Evolutionary conservation across 202 grass and related monocot genomes (phyloP).

Genomic region (Setaria italica): DNA sequence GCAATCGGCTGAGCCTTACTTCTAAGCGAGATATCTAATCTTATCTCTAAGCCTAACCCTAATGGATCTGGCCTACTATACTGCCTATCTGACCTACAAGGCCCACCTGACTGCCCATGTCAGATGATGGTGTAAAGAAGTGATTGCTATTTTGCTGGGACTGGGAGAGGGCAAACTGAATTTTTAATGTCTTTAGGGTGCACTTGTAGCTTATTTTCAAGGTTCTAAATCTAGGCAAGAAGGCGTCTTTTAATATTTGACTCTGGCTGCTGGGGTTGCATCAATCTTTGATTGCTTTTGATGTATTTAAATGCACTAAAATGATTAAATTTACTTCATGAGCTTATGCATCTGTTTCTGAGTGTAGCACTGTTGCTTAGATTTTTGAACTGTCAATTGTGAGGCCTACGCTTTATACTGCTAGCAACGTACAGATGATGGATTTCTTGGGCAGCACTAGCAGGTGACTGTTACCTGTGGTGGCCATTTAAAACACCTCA

Average conservation of each 20-base stretch:
- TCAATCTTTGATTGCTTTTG: neutral
- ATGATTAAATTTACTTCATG: conserved; percentile 7
- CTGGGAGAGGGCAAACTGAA: neutral
- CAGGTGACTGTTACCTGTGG: neutral
- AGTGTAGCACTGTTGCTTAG: neutral
- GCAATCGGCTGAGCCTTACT: neutral
- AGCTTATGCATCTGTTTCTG: neutral
- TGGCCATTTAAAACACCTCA: conserved; percentile 11
- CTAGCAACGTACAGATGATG: neutral
- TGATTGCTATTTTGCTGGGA: neutral
- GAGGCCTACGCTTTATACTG: neutral
- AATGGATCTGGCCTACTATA: neutral
- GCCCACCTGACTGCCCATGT: neutral
- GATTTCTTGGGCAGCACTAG: neutral
- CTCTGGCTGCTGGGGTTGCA: neutral
- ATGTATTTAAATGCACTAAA: neutral
- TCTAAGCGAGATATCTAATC: neutral
- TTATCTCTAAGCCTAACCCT: neutral
- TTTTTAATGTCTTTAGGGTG: neutral
- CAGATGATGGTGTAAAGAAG: neutral
- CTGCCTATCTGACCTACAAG: neutral
- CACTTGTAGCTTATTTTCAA: conserved; percentile 12
- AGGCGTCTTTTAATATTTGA: conserved; percentile 10
- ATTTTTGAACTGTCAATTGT: conserved; percentile 1
- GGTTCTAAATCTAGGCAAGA: conserved; percentile 18